Conservation (phyloP, 2,329 filamentous ascomycete genomes). For the Coleophoma eucalyptorum region DNA sequence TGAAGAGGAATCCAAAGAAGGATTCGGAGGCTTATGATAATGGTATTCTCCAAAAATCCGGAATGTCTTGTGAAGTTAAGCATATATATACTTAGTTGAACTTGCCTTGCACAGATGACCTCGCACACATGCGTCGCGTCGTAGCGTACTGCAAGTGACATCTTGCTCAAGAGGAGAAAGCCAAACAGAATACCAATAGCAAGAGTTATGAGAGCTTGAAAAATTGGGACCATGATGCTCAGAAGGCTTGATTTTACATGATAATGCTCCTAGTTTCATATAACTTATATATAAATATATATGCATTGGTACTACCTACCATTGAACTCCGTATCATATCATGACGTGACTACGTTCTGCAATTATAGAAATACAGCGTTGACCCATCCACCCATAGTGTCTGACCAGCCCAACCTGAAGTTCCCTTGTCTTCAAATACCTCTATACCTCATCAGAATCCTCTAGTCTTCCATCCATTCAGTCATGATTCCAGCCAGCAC, state of each 20-base stretch:
- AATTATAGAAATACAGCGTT: too few species aligned
- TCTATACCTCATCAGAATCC: too few species aligned
- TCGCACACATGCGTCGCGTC: conserved; percentile 59
- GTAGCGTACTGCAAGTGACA: conserved; percentile 65
- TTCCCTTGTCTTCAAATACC: too few species aligned
- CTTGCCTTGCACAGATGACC: conserved; percentile 30
- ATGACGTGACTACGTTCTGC: neutral
- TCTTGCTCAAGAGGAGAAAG: conserved; percentile 58
- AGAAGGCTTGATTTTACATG: conserved; percentile 32
- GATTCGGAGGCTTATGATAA: conserved; percentile 52
- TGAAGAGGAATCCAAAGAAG: conserved; percentile 58
- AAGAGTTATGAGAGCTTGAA: conserved; percentile 56
- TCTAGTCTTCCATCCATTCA: too few species aligned
- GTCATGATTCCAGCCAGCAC: neutral
- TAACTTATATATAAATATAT: too few species aligned
- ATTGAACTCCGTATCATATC: neutral
- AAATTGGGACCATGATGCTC: conserved; percentile 56
- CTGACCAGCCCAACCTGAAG: too few species aligned
- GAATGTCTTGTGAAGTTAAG: too few species aligned
- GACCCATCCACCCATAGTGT: too few species aligned
- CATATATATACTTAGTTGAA: too few species aligned
- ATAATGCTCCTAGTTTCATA: too few species aligned
- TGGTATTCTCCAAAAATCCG: conserved; percentile 25
- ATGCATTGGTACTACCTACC: neutral
- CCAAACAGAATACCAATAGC: conserved; percentile 42